Conservation (phyloP, 225 moss, liverwort and hornwort species). For the Polytrichum commune region DNA sequence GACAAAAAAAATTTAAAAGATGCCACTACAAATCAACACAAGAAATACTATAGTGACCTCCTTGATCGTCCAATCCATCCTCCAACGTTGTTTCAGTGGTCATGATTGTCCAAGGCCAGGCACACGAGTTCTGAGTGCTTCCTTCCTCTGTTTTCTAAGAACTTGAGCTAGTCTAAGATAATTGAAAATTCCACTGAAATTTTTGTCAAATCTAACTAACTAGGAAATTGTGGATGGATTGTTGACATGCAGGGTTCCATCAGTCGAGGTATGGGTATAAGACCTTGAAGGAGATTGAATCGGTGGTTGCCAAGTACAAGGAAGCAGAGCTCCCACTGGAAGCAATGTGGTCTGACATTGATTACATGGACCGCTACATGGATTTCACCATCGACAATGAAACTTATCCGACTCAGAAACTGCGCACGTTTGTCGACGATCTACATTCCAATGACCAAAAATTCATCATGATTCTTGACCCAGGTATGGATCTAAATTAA, state of each 20-base stretch:
- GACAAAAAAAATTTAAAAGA: too few species aligned
- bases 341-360: conserved; percentile 66
- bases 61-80: too few species aligned
- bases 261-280: conserved; percentile 61
- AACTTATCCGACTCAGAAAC: conserved; percentile 21
- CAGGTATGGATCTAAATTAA: conserved; percentile 37
- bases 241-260: conserved; percentile 47
- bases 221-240: not conserved
- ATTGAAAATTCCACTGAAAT: too few species aligned
- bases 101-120: too few species aligned
- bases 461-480: conserved; percentile 83
- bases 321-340: conserved; percentile 43
- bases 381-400: conserved; percentile 54
- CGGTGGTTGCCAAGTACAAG: conserved; percentile 49
- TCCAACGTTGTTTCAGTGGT: too few species aligned
- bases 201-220: too few species aligned
- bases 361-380: conserved; percentile 56
- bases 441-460: conserved; percentile 63
- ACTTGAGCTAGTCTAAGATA: too few species aligned
- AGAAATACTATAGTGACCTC: too few species aligned
- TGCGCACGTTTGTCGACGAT: conserved; percentile 57
- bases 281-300: conserved; percentile 37
- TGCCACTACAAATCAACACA: too few species aligned
- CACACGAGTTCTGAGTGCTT: too few species aligned
- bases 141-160: too few species aligned